Percentiles rank a stretch among this genome's conserved stretches.
phyloP scores from a whole-genome alignment of 352 stramenopile genomes.

The Phytophthora boehmeriae region DNA sequence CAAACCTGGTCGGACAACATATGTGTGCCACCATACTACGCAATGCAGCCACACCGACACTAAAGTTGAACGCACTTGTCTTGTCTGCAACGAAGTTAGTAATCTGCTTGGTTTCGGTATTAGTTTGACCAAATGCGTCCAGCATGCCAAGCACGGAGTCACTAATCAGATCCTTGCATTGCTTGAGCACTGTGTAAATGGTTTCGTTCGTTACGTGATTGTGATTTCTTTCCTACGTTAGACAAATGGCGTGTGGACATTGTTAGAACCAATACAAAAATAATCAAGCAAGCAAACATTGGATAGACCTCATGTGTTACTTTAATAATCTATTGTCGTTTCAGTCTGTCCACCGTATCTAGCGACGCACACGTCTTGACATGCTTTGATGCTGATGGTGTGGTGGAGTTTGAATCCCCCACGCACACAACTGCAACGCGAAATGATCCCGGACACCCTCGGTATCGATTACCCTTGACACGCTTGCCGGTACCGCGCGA shows the following conservation, averaged over 20 bases:
- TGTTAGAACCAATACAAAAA: no score
- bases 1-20: no score
- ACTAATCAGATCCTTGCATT: no score
- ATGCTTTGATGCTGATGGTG: no score
- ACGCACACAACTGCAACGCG: background rate
- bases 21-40: no score
- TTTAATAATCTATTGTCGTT: slow-evolving; percentile 3
- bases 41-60: background rate
- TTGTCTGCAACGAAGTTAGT: background rate
- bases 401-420: background rate
- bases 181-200: no score
- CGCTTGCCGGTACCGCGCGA: background rate
- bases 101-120: slow-evolving; percentile 8
- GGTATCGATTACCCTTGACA: background rate
- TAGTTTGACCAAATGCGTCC: slow-evolving; percentile 5
- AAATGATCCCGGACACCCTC: background rate
- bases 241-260: no score
- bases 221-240: background rate
- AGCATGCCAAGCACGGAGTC: background rate
- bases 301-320: slow-evolving; percentile 4
- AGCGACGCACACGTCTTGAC: background rate
- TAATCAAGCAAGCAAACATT: background rate
- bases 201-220: slow-evolving; percentile 3
- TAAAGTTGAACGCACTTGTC: background rate
- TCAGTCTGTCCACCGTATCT: background rate